Evolutionary conservation across 2,329 filamentous ascomycete species (phyloP).

Genomic region (Fusarium transvaalense): DNA sequence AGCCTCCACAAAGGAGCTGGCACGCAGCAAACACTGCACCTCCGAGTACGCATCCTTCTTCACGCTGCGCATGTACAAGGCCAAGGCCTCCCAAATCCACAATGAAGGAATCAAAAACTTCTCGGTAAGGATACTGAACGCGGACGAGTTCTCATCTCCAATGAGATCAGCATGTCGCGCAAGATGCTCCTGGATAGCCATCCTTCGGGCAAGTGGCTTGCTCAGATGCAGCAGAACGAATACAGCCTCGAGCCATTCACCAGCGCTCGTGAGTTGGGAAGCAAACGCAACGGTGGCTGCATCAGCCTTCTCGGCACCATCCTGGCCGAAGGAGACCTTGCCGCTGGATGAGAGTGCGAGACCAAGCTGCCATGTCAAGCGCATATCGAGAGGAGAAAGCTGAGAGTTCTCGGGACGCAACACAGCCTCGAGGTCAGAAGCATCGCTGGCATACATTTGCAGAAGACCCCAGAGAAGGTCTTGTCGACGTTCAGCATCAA

Average conservation of each 20-base stretch:
- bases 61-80: conserved; percentile 81
- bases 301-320: conserved; percentile 72
- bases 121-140: conserved; percentile 70
- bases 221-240: conserved; percentile 85
- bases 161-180: conserved; percentile 78
- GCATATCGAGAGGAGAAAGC: conserved; percentile 78
- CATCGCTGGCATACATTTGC: conserved; percentile 77
- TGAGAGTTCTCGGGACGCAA: conserved; percentile 82
- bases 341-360: conserved; percentile 70
- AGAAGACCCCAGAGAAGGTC: conserved; percentile 90
- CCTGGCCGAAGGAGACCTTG: conserved; percentile 64
- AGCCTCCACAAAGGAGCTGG: conserved; percentile 81
- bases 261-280: conserved; percentile 71
- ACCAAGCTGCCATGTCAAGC: conserved; percentile 87
- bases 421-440: conserved; percentile 73
- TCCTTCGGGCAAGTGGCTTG: conserved; percentile 70
- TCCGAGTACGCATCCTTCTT: conserved; percentile 77
- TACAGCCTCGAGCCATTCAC: conserved; percentile 76
- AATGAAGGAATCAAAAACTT: conserved; percentile 77
- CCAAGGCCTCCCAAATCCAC: conserved; percentile 92
- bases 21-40: conserved; percentile 83
- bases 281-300: conserved; percentile 75
- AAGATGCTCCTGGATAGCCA: conserved; percentile 78
- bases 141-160: conserved; percentile 66
- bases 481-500: conserved; percentile 69